Base-by-base conservation (phyloP, 176 grass and related monocot genomes). In the Paspalum vaginatum region DNA sequence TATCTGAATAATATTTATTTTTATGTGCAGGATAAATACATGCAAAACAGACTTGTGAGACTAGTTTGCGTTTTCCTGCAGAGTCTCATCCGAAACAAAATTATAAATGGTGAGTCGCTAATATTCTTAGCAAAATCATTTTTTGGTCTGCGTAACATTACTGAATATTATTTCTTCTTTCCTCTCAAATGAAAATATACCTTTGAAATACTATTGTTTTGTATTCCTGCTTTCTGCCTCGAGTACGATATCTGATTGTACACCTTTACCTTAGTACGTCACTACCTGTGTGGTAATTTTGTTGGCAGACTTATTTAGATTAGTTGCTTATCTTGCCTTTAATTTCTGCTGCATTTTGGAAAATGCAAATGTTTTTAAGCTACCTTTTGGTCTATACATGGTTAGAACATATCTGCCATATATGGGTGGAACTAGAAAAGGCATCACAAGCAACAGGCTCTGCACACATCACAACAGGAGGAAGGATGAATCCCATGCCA, bases 41-140 rank as follows among this genome's bases (percentile, higher is more conserved):
- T 99, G 97, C 97, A 99, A 72, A 99, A 99, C 86, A 94, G 97
- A 89, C 75, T 99, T 62, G 97, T 99, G 79, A 90, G 97, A 83
- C 86, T 99, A 72, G 97, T 99, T 79, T 99, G 97, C 82, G 97
- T 99, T 75, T 99, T 99, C 73, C 88, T 99, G 65, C 97, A 99
- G 79, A 88, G 85, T 37, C 90, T 99, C 58, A 99, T 99, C 74
- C 93, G 97, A 74, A 99, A 95, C 77, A 95, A 95, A 73, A 99
- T 99, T 43, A 99, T 99, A 68, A 99, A 96, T 2, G 97, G 97
- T 99, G 81, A 78, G 93, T 68, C 57, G 4, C 26, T 56, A 69
- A 41, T 70, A 54, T 77, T 9, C 55, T 49, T 76, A 71, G 7
- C 61, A 64, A 48, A 87, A 17, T 55, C 26, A 41, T 26, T 49